Percentiles rank a stretch among this genome's conserved stretches.
These are phyloP conservation scores for Adansonia rubrostipa DNA, from an alignment of 441 rosid genomes.

Conservation along the genomic window DNA sequence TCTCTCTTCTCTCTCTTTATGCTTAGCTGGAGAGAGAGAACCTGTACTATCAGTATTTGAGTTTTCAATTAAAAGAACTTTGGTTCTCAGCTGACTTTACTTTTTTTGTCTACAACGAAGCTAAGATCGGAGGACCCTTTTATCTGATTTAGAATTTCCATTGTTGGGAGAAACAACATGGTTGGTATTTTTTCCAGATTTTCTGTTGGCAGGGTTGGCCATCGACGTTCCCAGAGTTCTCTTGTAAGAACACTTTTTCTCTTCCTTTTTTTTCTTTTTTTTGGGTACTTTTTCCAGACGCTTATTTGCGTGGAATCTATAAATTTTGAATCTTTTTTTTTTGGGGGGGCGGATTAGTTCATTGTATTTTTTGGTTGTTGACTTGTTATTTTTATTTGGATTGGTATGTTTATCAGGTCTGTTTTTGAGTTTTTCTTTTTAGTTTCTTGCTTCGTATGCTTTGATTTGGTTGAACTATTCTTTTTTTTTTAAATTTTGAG, in stretches of 20 bases:
- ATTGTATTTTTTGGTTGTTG: slow-evolving; percentile 15
- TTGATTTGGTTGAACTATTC: not conserved
- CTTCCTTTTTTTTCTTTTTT: not conserved
- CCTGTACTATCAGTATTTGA: no score
- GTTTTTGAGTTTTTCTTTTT: not conserved
- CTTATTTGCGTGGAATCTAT: not conserved
- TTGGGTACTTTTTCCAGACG: not conserved
- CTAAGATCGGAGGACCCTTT: not conserved
- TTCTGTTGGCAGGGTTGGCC: slow-evolving; percentile 66
- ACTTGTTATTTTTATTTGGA: not conserved
- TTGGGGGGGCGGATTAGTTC: not conserved
- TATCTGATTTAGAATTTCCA: not conserved
- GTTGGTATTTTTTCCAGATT: slow-evolving; percentile 92
- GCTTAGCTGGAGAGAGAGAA: no score
- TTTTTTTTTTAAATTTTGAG: no score
- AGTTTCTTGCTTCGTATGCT: not conserved
- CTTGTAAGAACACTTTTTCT: slow-evolving; percentile 49
- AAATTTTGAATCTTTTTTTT: not conserved
- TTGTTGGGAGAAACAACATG: slow-evolving; percentile 35
- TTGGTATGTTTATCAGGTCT: not conserved
- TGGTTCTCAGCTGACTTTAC: slow-evolving; percentile 4
- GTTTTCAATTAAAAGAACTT: no score
- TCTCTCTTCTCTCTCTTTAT: no score
- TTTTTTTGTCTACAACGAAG: not conserved
- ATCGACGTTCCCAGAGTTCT: slow-evolving; percentile 82